Percentiles rank a stretch among this genome's conserved stretches.
phyloP scores from a whole-genome alignment of 2,329 filamentous ascomycete genomes.

The Cadophora sp. region DNA sequence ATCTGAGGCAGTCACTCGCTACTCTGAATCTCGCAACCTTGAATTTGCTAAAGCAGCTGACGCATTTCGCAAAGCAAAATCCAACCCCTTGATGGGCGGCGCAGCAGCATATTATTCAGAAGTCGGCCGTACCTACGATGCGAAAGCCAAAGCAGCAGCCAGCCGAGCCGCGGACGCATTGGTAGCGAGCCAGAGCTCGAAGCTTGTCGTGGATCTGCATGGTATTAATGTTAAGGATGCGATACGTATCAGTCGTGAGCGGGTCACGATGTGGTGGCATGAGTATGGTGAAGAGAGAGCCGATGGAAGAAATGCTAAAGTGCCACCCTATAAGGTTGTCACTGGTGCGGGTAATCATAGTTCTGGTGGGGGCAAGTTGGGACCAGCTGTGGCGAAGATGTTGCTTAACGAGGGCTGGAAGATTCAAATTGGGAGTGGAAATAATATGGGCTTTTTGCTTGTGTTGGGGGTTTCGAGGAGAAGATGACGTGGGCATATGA shows the following conservation, averaged over 20 bases:
- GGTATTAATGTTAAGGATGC: conserved; percentile 83
- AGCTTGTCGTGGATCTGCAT: conserved; percentile 75
- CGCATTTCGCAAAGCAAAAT: conserved; percentile 67
- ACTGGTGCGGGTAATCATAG: conserved; percentile 85
- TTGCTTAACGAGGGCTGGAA: conserved; percentile 84
- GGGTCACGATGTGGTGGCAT: conserved; percentile 79
- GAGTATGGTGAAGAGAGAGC: conserved; percentile 63
- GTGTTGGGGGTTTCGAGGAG: conserved; percentile 63
- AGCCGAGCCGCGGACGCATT: conserved; percentile 73
- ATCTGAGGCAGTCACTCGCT: conserved; percentile 22
- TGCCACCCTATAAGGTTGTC: conserved; percentile 72
- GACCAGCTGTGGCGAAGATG: conserved; percentile 79
- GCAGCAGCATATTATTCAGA: conserved; percentile 80
- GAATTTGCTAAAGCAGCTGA: conserved; percentile 64
- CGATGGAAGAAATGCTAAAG: conserved; percentile 35
- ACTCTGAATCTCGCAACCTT: conserved; percentile 33
- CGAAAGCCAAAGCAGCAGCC: conserved; percentile 61
- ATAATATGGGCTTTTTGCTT: conserved; percentile 65
- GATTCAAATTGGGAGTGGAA: conserved; percentile 65
- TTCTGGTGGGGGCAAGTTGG: conserved; percentile 76
- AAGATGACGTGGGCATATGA: neutral
- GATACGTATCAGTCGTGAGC: conserved; percentile 74
- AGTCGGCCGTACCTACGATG: conserved; percentile 68
- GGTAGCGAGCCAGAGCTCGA: conserved; percentile 71
- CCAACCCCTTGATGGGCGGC: conserved; percentile 75